These are phyloP conservation scores for Ceratobasidium sp. DNA, from an alignment of 1,284 basidiomycete genomes.

Conservation along the genomic window DNA sequence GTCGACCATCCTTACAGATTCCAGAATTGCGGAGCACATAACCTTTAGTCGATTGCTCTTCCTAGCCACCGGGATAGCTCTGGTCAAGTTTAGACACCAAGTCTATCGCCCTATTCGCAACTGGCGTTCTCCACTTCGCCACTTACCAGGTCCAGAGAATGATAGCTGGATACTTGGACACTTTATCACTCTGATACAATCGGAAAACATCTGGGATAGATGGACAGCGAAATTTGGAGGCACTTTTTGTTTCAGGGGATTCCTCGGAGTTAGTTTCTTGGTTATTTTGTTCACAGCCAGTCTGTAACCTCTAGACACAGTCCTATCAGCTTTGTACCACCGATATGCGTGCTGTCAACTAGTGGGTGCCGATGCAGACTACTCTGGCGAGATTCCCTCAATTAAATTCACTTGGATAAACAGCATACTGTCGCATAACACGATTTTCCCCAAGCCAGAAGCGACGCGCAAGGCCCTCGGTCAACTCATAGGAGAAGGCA, in stretches of 20 bases:
- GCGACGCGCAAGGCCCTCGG: neutral
- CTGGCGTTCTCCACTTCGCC: slow-evolving; percentile 11
- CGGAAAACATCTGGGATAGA: neutral
- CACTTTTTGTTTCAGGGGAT: slow-evolving; percentile 22
- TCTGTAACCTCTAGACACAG: neutral
- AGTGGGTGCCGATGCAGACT: neutral
- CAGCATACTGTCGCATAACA: slow-evolving; percentile 5
- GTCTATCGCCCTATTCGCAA: slow-evolving; percentile 4
- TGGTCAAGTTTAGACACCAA: slow-evolving; percentile 6
- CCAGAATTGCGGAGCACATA: neutral
- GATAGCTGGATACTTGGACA: slow-evolving; percentile 35
- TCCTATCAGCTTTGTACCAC: slow-evolving; percentile 11
- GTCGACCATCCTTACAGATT: neutral
- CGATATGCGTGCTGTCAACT: slow-evolving; percentile 33
- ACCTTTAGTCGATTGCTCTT: neutral
- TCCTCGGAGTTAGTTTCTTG: slow-evolving; percentile 13
- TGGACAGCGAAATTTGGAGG: slow-evolving; percentile 36
- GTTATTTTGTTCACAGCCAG: no score
- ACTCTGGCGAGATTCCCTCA: neutral
- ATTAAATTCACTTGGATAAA: neutral
- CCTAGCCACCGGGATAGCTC: neutral
- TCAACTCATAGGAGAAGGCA: slow-evolving; percentile 34
- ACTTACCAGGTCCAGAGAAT: slow-evolving; percentile 9
- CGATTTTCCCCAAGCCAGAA: neutral
- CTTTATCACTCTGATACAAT: slow-evolving; percentile 9